Conservation (phyloP, 2,329 filamentous ascomycete genomes). For the Aspergillus quadricinctus region DNA sequence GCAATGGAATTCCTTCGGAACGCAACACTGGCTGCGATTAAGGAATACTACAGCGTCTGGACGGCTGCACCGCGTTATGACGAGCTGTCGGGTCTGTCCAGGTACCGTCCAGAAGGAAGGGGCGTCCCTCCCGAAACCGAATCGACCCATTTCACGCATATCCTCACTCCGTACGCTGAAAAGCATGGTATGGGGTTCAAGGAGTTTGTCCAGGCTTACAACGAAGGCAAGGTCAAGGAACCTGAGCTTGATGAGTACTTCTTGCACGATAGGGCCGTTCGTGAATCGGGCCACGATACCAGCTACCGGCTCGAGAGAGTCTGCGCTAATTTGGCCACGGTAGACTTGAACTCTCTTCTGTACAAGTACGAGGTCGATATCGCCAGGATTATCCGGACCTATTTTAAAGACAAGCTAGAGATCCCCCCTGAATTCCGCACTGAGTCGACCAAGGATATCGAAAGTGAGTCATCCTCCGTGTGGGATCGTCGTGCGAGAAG, state of each 20-base stretch:
- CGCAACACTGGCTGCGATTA: slow-evolving; percentile 86
- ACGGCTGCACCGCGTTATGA: slow-evolving; percentile 73
- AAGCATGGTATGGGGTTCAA: slow-evolving; percentile 79
- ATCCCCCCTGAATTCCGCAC: slow-evolving; percentile 80
- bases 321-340: slow-evolving; percentile 83
- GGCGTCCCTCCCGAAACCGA: slow-evolving; percentile 92
- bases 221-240: slow-evolving; percentile 68
- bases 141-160: slow-evolving; percentile 77
- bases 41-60: slow-evolving; percentile 93
- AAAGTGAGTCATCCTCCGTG: slow-evolving; percentile 73
- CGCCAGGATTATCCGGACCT: slow-evolving; percentile 73
- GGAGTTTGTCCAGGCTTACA: slow-evolving; percentile 86
- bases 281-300: slow-evolving; percentile 95
- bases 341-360: slow-evolving; percentile 88
- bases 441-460: slow-evolving; percentile 59
- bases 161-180: slow-evolving; percentile 74
- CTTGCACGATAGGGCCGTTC: slow-evolving; percentile 88
- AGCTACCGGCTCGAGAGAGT: slow-evolving; percentile 87
- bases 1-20: slow-evolving; percentile 75
- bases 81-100: slow-evolving; percentile 70
- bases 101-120: slow-evolving; percentile 76
- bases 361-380: slow-evolving; percentile 99
- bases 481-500: slow-evolving; percentile 89
- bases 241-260: slow-evolving; percentile 94
- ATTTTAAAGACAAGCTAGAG: slow-evolving; percentile 77